These are phyloP conservation scores for Albophoma yamanashiensis DNA, from an alignment of 2,329 filamentous ascomycete species.

Conservation along the genomic window DNA sequence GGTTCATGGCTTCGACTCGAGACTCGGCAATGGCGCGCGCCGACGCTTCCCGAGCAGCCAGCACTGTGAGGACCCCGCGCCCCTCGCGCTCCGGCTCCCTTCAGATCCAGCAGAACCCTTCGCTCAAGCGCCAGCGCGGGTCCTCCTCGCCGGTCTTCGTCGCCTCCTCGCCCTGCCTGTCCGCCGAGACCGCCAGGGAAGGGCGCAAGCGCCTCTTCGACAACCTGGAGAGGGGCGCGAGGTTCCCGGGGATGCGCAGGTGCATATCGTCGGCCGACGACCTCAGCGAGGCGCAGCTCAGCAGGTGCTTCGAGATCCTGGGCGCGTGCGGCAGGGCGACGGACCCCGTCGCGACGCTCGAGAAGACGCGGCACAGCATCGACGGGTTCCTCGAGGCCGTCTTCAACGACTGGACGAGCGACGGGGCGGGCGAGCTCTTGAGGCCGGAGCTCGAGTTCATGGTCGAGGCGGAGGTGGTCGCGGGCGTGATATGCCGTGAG, in stretches of 20 bases:
- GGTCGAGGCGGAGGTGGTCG: constrained; percentile 14
- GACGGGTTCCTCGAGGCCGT: constrained; percentile 20
- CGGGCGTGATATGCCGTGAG: constrained; percentile 18
- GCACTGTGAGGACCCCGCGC: neutral
- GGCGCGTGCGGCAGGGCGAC: constrained; percentile 19
- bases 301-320: constrained; percentile 20
- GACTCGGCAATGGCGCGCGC: neutral
- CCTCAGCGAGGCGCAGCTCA: constrained; percentile 15
- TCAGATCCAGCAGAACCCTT: neutral
- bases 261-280: constrained; percentile 14
- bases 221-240: constrained; percentile 11
- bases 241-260: constrained; percentile 6
- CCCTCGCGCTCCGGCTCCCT: neutral
- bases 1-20: neutral
- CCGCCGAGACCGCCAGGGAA: neutral
- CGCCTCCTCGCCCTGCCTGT: neutral
- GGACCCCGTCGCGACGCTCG: constrained; percentile 9
- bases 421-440: neutral
- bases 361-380: constrained; percentile 16
- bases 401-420: constrained; percentile 16
- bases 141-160: constrained; percentile 9
- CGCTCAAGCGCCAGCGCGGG: constrained; percentile 5
- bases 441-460: constrained; percentile 17
- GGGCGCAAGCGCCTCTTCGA: constrained; percentile 11
- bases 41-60: neutral